A percentile compares a stretch with the other conserved stretches of the same genome.
Evolutionary conservation across 148 eudicot species (phyloP).

Genomic region (Cornus controversa): DNA sequence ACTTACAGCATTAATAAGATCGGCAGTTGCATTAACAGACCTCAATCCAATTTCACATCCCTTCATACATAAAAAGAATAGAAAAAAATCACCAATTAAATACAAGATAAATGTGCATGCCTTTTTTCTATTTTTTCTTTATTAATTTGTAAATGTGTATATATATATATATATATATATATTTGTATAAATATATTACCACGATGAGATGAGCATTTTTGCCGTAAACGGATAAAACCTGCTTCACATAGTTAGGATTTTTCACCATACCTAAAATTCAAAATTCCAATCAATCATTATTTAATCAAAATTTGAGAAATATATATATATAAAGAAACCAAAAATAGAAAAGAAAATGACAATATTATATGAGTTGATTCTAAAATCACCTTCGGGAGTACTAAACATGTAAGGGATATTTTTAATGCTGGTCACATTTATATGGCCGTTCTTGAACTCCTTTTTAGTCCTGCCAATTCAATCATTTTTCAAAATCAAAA

Average conservation of each 20-base stretch:
- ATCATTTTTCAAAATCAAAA: not conserved
- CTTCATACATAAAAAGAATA: too few species aligned
- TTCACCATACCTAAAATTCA: conserved; percentile 53
- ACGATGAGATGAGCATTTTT: conserved; percentile 49
- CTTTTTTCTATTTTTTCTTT: too few species aligned
- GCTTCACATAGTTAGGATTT: conserved; percentile 54
- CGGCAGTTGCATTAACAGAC: too few species aligned
- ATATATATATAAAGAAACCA: not conserved
- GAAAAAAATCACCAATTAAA: too few species aligned
- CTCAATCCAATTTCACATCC: too few species aligned
- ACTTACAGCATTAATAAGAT: too few species aligned
- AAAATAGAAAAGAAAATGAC: too few species aligned
- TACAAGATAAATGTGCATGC: too few species aligned
- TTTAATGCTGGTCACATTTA: conserved; percentile 34
- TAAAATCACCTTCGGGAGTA: conserved; percentile 44
- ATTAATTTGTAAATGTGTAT: too few species aligned
- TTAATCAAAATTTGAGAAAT: not conserved
- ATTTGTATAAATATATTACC: not conserved
- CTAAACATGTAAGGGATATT: conserved; percentile 66
- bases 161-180: too few species aligned
- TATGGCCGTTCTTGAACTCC: conserved; percentile 53
- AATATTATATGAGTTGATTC: too few species aligned
- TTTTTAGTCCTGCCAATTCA: conserved; percentile 52
- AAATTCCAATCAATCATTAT: not conserved
- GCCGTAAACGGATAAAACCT: conserved; percentile 37